These are phyloP conservation scores for Thermoascus crustaceus DNA, from an alignment of 2,329 filamentous ascomycete species.

Conservation along the genomic window DNA sequence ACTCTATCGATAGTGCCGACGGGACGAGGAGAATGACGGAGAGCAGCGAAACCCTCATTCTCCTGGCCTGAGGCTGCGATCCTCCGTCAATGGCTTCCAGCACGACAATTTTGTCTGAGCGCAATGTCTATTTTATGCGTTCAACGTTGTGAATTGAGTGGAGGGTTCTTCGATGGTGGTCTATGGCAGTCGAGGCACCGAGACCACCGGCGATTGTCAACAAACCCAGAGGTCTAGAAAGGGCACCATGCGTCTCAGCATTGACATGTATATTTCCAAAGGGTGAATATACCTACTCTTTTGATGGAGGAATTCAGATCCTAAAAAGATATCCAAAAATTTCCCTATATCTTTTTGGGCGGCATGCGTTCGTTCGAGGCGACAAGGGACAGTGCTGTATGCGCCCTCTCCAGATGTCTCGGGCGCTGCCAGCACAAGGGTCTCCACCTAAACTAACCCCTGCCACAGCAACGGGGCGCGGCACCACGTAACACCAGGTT, in stretches of 20 bases:
- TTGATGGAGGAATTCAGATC: neutral
- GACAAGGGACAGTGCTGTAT: neutral
- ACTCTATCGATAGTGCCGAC: conserved; percentile 21
- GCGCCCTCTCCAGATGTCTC: no score
- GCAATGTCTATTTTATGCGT: neutral
- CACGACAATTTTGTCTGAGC: neutral
- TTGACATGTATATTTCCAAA: no score
- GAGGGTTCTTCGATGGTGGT: neutral
- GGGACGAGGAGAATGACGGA: conserved; percentile 24
- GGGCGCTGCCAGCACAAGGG: conserved; percentile 13
- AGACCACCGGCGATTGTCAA: neutral
- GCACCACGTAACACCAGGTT: no score
- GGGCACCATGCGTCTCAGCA: neutral
- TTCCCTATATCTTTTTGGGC: neutral
- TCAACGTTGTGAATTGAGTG: neutral
- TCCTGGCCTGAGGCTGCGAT: conserved; percentile 13
- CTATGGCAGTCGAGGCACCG: neutral
- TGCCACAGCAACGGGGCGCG: conserved; percentile 27
- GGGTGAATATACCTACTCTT: no score
- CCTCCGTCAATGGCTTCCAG: conserved; percentile 5
- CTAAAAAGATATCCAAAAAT: neutral
- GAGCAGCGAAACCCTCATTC: conserved; percentile 26
- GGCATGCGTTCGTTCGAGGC: neutral
- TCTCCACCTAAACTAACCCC: conserved; percentile 22
- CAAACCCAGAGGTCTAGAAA: neutral